phyloP scores from a whole-genome alignment of 768 basidiomycete species.

The Boletus rex-veris region DNA sequence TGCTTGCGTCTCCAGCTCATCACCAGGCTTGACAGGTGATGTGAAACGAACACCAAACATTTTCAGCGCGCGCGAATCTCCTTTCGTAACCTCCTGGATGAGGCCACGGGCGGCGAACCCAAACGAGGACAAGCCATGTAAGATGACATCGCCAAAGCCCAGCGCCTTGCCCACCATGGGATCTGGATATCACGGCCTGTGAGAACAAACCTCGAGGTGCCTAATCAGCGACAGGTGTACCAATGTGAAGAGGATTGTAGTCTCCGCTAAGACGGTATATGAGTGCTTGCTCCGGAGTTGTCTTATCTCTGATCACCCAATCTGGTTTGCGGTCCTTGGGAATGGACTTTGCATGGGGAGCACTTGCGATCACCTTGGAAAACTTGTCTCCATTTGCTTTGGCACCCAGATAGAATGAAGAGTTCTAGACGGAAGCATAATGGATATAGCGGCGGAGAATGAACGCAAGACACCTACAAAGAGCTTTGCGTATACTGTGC shows the following conservation, averaged over 20 bases:
- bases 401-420: constrained; percentile 68
- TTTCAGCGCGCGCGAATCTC: constrained; percentile 58
- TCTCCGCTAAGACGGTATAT: constrained; percentile 74
- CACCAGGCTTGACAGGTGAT: constrained; percentile 79
- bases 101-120: constrained; percentile 81
- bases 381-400: constrained; percentile 61
- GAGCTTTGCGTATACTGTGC: constrained; percentile 57
- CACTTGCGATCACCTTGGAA: constrained; percentile 56
- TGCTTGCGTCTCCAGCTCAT: constrained; percentile 69
- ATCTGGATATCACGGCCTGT: constrained; percentile 40
- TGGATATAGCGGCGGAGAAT: background rate
- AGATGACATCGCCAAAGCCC: constrained; percentile 81
- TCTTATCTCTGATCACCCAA: constrained; percentile 59
- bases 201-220: background rate
- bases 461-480: constrained; percentile 40
- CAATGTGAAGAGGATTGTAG: constrained; percentile 77
- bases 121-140: constrained; percentile 80
- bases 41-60: constrained; percentile 77
- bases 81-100: constrained; percentile 57
- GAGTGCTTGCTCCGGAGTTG: constrained; percentile 62
- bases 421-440: constrained; percentile 37
- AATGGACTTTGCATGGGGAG: constrained; percentile 57
- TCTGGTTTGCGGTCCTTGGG: constrained; percentile 61
- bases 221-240: constrained; percentile 31
- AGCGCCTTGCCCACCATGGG: constrained; percentile 65